phyloP scores from a whole-genome alignment of 1,284 basidiomycete species.

The Ceratobasidium sp. region DNA sequence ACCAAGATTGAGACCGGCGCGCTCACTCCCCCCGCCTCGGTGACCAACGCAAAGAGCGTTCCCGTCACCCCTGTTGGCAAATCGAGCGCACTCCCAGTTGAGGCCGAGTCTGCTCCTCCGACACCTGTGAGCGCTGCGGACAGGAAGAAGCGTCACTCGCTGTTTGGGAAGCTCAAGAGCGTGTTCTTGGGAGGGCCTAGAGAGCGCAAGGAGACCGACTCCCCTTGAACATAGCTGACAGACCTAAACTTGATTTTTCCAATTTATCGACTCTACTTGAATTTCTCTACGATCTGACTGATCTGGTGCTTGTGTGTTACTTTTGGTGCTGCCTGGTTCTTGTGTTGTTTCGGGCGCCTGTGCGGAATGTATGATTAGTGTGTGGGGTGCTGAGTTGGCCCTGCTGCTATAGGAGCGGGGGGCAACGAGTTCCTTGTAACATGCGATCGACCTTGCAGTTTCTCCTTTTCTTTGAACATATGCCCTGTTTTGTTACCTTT shows the following conservation, averaged over 20 bases:
- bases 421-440: slow-evolving; percentile 26
- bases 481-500: slow-evolving; percentile 19
- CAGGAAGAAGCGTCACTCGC: slow-evolving; percentile 50
- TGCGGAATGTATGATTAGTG: neutral
- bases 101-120: neutral
- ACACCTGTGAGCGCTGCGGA: slow-evolving; percentile 10
- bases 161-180: slow-evolving; percentile 51
- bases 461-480: slow-evolving; percentile 11
- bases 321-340: slow-evolving; percentile 30
- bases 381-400: neutral
- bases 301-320: slow-evolving; percentile 20
- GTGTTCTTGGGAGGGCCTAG: slow-evolving; percentile 44
- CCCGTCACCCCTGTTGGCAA: slow-evolving; percentile 29
- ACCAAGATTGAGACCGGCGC: slow-evolving; percentile 32
- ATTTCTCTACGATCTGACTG: neutral
- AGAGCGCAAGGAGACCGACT: slow-evolving; percentile 34
- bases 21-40: neutral
- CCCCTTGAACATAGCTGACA: neutral
- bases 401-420: slow-evolving; percentile 7
- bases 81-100: slow-evolving; percentile 28
- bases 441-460: slow-evolving; percentile 23
- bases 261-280: neutral
- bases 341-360: neutral
- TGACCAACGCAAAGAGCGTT: slow-evolving; percentile 9
- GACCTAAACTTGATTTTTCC: neutral